phyloP scores from a whole-genome alignment of 2,329 filamentous ascomycete genomes.

The Cercospora janseana region DNA sequence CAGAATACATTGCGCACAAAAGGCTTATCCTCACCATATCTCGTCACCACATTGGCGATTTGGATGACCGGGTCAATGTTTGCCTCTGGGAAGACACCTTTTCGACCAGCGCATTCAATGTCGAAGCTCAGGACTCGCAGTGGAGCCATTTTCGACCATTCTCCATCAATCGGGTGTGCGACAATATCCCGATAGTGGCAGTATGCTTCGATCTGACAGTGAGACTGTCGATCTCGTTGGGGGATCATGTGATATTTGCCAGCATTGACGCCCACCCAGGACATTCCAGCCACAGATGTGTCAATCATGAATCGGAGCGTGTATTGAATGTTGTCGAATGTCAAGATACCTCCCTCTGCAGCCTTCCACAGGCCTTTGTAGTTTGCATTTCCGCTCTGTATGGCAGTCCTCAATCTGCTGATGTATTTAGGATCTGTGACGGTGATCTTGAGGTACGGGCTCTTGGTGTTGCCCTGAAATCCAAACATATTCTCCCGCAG shows the following conservation, averaged over 20 bases:
- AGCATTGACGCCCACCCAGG: conserved; percentile 85
- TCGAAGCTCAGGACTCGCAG: conserved; percentile 92
- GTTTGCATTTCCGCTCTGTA: conserved; percentile 76
- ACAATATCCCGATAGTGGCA: conserved; percentile 80
- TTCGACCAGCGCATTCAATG: conserved; percentile 96
- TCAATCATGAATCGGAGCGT: conserved; percentile 97
- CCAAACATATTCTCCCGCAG: conserved; percentile 90
- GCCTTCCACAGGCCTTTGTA: conserved; percentile 88
- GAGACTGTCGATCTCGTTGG: conserved; percentile 70
- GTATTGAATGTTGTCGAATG: conserved; percentile 95
- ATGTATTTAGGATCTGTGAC: conserved; percentile 88
- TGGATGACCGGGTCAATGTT: conserved; percentile 93
- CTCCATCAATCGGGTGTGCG: conserved; percentile 81
- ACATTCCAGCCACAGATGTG: conserved; percentile 92
- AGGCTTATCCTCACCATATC: conserved; percentile 91
- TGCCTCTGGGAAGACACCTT: conserved; percentile 94
- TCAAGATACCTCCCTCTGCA: conserved; percentile 70
- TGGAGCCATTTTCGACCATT: conserved; percentile 98
- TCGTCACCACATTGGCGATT: conserved; percentile 92
- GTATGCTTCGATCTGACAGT: conserved; percentile 92
- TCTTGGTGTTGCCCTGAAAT: conserved; percentile 90
- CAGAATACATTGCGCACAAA: conserved; percentile 97
- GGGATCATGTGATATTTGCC: conserved; percentile 70
- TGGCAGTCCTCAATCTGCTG: conserved; percentile 67
- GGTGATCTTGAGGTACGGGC: conserved; percentile 88